Evolutionary conservation across 371 early-diverging fungal species (phyloP), one percentile per base, ranked within the genome.

Genomic region (Antonospora locustae): DNA sequence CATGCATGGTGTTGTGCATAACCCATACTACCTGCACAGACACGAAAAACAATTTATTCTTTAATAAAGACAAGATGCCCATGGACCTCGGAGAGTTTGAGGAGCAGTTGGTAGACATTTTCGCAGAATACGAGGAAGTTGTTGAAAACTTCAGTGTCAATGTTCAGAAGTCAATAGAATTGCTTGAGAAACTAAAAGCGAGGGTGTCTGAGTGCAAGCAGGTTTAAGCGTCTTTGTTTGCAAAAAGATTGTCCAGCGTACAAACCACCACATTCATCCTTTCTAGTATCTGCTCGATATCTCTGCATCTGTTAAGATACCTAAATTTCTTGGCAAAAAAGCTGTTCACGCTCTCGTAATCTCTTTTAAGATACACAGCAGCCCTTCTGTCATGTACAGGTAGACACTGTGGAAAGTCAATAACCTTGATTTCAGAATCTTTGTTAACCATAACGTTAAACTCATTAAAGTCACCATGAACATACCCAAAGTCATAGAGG

Each of bases 331-430:
- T 59, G 12, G 55, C 45, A 90, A 95, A 96, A 67, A 87, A 96
- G 1, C 75, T 78, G 25, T 90, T 81, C 55, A 94, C 86, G 79
- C 96, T 93, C 54, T 91, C 83, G 12, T 91, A 87, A 77, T 98
- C 99, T 45, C 97, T 84, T 72, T 93, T 84, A 61, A 94, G 90
- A 70, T 93, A 90, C 57, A 78, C 79, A 40, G 23, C 28, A 24
- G 95, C 96, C 61, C 90, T 88, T 3, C 77, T 58, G 67, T 96
- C 92, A 4, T 81, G 82, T 0, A 84, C 89, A 14, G 88, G 87
- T 1, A 98, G 86, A 92, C 93, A 94, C 73, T 98, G 96, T 0
- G 99, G 97, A 72, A 98, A 98, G 79, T 98, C 99, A 52, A 98
- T 94, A 4, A 94, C 75, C 22, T 77, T 84, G 17, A 72, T 63